Evolutionary conservation across 805 yeast genomes (phyloP).

Genomic region (Saturnispora sekii): DNA sequence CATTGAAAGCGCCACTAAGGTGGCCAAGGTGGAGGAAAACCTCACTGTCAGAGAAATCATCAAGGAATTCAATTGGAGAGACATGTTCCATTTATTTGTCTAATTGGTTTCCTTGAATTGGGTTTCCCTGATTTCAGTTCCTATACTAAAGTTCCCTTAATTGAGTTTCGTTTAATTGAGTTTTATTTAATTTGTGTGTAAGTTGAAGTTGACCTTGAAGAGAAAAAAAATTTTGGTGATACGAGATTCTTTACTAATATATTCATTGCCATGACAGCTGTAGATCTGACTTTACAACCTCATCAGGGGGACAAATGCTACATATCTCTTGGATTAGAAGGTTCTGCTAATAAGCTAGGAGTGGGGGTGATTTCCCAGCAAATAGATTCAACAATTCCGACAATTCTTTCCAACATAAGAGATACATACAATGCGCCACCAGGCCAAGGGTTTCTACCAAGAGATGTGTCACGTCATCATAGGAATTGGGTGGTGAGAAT

Average conservation of each 20-base stretch:
- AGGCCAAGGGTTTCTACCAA: slow-evolving; percentile 94
- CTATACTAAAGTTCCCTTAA: neutral
- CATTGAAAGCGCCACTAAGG: neutral
- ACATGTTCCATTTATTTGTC: slow-evolving; percentile 12
- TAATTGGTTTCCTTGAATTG: neutral
- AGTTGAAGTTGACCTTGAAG: neutral
- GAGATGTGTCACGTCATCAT: slow-evolving; percentile 96
- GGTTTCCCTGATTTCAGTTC: neutral
- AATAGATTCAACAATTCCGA: slow-evolving; percentile 33
- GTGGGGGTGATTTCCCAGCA: slow-evolving; percentile 83
- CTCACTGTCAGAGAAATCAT: slow-evolving; percentile 9
- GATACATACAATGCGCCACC: slow-evolving; percentile 96
- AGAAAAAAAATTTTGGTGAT: neutral
- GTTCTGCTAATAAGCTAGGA: slow-evolving; percentile 94
- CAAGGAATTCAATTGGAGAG: slow-evolving; percentile 9
- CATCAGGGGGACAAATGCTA: slow-evolving; percentile 29
- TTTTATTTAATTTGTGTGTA: neutral
- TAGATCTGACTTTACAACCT: slow-evolving; percentile 2
- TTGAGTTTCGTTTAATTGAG: neutral
- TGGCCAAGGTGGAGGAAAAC: slow-evolving; percentile 1
- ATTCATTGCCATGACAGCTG: neutral
- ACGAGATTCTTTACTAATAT: neutral
- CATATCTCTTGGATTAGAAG: slow-evolving; percentile 86
- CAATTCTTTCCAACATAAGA: slow-evolving; percentile 79
- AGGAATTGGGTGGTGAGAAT: slow-evolving; percentile 87